Evolutionary conservation across 441 rosid species (phyloP), one percentile per base, ranked within the genome.

Genomic region (Brassica hybrid): DNA sequence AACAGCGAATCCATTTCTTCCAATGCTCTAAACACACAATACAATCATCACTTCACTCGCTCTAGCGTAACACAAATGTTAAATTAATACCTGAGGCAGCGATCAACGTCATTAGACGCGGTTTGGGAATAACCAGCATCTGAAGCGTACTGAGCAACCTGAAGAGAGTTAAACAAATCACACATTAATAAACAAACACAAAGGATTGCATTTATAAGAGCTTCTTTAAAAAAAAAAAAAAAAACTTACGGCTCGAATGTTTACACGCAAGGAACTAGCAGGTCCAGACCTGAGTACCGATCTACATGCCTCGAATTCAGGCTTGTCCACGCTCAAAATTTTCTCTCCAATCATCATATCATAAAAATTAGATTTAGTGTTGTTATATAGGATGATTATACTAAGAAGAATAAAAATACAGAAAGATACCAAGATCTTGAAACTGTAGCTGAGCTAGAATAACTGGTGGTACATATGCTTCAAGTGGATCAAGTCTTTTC

Each of bases 111-210:
- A 50, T 73, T 72, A 62, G 81, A 65, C 23, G 97, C 98, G 52
- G 86, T 75, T 61, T 84, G 76, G 36, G 94, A 92, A 68, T 85
- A 85, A 48, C 92, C 96, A 73, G 86, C 85, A 73, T 92, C 97
- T 45, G 91, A 91, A 80, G 97, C 96, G 71, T 94, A 90, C 50
- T 89, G 94, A 41, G 99, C 97, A 41, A 88, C 95, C 97, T 90
- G 83, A 54, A 77, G 69, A 65, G 48, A 48, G 36, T 27, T 25
- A 1, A 16, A n/a, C n/a, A 9, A 3, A 50, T 4, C 68, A 30
- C 23, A 57, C 41, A 67, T 5, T 23, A 65, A 38, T 54, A 65
- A 18, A 65, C 69, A 65, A 18, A 65, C 16, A 38, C 19, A n/a
- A 57, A 57, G 27, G 27, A 18, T n/a, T 54, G 17, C 16, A 27